These are phyloP conservation scores for Casuarina equisetifolia DNA, from an alignment of 306 rosid species.

Conservation along the genomic window DNA sequence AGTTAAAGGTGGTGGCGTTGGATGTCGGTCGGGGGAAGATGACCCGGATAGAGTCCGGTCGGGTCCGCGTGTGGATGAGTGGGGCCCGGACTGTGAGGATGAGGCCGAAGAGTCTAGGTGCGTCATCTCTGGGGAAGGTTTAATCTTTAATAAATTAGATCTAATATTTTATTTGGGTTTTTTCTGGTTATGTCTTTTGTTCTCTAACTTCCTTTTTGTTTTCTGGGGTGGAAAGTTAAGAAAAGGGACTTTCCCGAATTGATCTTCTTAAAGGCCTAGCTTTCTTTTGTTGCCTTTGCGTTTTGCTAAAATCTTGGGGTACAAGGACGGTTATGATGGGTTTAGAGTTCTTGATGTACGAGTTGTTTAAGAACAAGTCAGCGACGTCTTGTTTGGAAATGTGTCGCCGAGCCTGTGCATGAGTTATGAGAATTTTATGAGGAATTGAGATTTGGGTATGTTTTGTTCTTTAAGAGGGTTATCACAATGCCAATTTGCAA, in stretches of 20 bases:
- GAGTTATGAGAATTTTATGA: not conserved
- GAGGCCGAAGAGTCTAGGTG: conserved; percentile 49
- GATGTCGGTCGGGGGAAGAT: not conserved
- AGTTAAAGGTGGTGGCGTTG: not conserved
- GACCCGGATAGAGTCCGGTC: conserved; percentile 34
- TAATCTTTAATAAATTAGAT: too few relatives aligned
- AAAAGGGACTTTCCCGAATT: not conserved
- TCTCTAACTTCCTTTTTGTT: not conserved
- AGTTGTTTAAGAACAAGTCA: too few relatives aligned
- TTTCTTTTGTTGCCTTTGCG: not conserved
- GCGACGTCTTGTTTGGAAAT: not conserved
- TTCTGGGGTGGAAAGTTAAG: not conserved
- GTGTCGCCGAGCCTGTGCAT: not conserved
- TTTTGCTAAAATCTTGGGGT: not conserved
- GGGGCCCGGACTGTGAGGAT: conserved; percentile 19
- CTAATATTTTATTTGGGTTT: not conserved
- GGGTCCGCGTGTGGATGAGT: conserved; percentile 27
- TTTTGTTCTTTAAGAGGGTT: not conserved
- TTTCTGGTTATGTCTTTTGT: not conserved
- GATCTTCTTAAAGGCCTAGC: not conserved
- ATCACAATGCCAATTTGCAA: not conserved
- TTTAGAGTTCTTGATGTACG: too few relatives aligned
- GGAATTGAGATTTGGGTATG: not conserved
- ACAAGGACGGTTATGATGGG: too few relatives aligned
- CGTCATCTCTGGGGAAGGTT: conserved; percentile 11